Evolutionary conservation across 371 early-diverging fungal genomes (phyloP).

Genomic region (Circinella umbellata): DNA sequence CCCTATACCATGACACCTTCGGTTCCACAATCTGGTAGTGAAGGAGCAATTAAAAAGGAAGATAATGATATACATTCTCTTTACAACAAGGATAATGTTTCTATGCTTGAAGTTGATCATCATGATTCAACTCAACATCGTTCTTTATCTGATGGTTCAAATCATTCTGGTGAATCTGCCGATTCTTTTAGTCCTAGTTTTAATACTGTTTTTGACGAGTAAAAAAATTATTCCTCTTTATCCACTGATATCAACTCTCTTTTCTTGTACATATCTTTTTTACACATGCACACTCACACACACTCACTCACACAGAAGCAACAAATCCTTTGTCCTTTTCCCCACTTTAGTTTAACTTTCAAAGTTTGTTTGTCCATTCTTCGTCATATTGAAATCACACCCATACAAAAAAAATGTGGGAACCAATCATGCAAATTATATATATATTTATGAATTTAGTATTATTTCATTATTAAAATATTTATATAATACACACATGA

Average conservation of each 20-base stretch:
- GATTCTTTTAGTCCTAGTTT: constrained; percentile 30
- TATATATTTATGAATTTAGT: not conserved
- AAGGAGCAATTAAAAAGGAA: not conserved
- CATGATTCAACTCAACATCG: constrained; percentile 8
- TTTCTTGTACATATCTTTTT: constrained; percentile 8
- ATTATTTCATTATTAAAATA: not conserved
- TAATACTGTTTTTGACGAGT: constrained; percentile 39
- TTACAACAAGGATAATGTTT: constrained; percentile 19
- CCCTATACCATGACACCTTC: constrained; percentile 3
- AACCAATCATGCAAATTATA: constrained; percentile 2
- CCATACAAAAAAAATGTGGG: not conserved
- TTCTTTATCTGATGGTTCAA: constrained; percentile 19
- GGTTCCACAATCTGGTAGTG: not conserved
- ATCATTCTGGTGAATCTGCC: not conserved
- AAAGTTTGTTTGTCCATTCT: no score
- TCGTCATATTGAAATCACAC: no score
- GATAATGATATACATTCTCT: constrained; percentile 16
- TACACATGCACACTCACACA: not conserved
- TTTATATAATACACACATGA: not conserved
- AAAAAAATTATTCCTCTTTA: not conserved
- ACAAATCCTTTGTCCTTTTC: no score
- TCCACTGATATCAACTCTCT: no score
- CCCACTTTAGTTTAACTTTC: no score
- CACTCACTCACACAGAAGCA: not conserved
- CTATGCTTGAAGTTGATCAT: constrained; percentile 16